Evolutionary conservation across 371 early-diverging fungal genomes (phyloP).

Genomic region (Dentiscutata heterogama): DNA sequence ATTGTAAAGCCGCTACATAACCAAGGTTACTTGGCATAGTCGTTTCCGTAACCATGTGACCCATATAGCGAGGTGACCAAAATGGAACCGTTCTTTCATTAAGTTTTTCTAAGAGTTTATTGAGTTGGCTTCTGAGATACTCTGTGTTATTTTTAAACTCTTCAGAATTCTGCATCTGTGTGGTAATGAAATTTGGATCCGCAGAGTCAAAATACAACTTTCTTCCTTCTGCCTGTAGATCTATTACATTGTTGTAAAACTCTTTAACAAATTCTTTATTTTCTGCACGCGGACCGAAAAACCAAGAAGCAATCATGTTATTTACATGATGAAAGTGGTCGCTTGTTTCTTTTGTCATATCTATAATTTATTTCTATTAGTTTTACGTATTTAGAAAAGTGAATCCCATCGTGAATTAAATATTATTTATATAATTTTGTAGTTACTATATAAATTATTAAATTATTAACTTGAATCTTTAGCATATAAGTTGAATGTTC

Average conservation of each 20-base stretch:
- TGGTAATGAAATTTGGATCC: neutral
- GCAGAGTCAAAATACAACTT: neutral
- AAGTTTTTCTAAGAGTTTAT: neutral
- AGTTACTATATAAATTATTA: too few relatives aligned
- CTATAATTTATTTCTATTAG: too few relatives aligned
- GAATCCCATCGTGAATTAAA: too few relatives aligned
- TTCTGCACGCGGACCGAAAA: slow-evolving; percentile 2
- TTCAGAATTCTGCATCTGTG: neutral
- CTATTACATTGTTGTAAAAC: neutral
- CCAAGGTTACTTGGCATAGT: neutral
- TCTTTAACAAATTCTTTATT: neutral
- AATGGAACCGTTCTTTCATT: neutral
- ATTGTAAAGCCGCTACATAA: neutral
- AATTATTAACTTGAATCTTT: too few relatives aligned
- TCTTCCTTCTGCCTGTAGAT: neutral
- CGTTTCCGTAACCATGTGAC: neutral
- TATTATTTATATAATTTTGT: too few relatives aligned
- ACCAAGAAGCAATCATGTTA: slow-evolving; percentile 8
- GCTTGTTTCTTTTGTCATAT: too few relatives aligned
- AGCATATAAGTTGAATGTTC: too few relatives aligned
- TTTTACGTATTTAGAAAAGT: too few relatives aligned
- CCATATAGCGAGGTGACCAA: slow-evolving; percentile 27
- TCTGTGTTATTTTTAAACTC: neutral
- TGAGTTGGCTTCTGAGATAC: neutral
- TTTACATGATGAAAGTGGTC: neutral